Base-by-base conservation (phyloP, 148 eudicot species). In the Silene latifolia region DNA sequence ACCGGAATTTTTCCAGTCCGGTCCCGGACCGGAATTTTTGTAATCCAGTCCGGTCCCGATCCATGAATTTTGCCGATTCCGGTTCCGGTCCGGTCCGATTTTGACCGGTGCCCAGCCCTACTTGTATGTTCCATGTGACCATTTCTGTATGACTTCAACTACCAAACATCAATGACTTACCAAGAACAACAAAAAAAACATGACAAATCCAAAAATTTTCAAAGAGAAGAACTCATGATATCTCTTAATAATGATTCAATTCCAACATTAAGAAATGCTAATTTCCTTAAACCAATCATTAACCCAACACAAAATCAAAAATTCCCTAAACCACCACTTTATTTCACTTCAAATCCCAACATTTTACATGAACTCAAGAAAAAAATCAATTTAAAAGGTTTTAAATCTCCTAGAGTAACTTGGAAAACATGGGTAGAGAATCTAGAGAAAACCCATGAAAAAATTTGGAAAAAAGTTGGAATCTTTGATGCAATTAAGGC, bases 381-480 rank as follows among this genome's bases (percentile, higher is more conserved):
- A 9, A 78, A 9, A 63, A 47, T 78, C 57, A 7, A 2, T 23
- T 78, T 78, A 20, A 42, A 7, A 12, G 72, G 72, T 8, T 64
- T 53, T 44, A 10, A 21, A 18, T 42, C 6, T 15, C 80, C 76
- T 18, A 56, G 10, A 4, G 12, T 65, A 25, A 9, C 1, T 19
- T 78, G 80, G 81, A 17, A 72, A 8, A 18, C 59, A 6, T 72
- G 81, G 81, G 80, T 78, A 42, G 59, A 67, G 2, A 25, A 72
- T 29, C 23, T 78, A 8, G 19, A 64, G 72, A 42, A 56, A 57
- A 58, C 68, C 35, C 73, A 78, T 29, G 20, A 78, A 21, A 10
- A 27, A 0, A 42, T 3, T 18, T 78, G 77, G 77, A 78, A 78
- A 7, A 66, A 78, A 73, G 72, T 53, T 44, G 73, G 77, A 1